Evolutionary conservation across 2,329 filamentous ascomycete genomes (phyloP), one percentile per base, ranked within the genome.

Genomic region (Cadophora sp.): DNA sequence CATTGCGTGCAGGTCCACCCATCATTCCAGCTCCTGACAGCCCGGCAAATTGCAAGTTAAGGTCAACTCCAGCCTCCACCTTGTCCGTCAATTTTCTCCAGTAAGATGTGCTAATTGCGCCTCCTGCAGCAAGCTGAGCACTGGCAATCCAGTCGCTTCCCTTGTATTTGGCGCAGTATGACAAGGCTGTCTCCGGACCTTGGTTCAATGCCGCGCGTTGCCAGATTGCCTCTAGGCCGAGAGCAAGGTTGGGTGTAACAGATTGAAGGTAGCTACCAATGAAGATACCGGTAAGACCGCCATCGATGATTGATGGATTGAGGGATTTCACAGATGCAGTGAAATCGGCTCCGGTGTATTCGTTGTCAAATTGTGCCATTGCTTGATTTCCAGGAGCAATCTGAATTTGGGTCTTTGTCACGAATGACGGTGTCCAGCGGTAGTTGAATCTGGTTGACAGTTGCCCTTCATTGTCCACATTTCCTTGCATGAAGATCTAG

Each of bases 241-340:
- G 85, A 60, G 95, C 89, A 71, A 99, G 87, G 76, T 88, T 91
- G 70, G 93, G 92, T 50, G 96, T 99, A 70, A 99, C 83, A 62
- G 94, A 92, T 82, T 99, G 96, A 69, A 99, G 87, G 82, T 98
- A 98, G 84, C 92, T 96, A 76, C 93, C 94, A 77, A 99, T 94
- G 80, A 93, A 93, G 81, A 98, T 97, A 76, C 96, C 96, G 29
- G 95, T 99, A 62, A 97, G 82, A 66, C 94, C 93, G 68, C 96
- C 95, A 79, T 98, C 94, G 64, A 99, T 87, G 74, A 91, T 85
- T 6, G 94, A 97, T n/a, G 96, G 96, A 84, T 98, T 98, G 79
- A 98, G 88, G 77, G 93, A 90, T 85, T 98, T 99, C 75, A 99
- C 78, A 51, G 92, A 95, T 27, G 94, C 93, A 55, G 92, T 95